These are phyloP conservation scores for Linum lewisii DNA, from an alignment of 345 rosid genomes.

Conservation along the genomic window DNA sequence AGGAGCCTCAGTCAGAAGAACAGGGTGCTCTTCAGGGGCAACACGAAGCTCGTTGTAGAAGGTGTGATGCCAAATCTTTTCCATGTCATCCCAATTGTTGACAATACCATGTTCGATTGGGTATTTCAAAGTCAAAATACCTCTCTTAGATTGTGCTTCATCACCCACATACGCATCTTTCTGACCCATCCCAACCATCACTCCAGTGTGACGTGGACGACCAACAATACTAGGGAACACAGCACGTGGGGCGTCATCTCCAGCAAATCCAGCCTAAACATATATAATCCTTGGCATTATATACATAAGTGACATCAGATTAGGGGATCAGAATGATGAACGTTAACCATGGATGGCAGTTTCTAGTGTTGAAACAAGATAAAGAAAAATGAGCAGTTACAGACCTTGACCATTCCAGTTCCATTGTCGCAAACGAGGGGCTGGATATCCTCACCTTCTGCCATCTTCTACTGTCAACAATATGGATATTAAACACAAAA, in stretches of 20 bases:
- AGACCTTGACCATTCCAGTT: constrained; percentile 4
- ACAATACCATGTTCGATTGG: neutral
- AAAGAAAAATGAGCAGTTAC: neutral
- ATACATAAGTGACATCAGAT: neutral
- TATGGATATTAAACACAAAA: too few relatives aligned
- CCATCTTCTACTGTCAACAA: neutral
- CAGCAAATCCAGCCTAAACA: constrained; percentile 3
- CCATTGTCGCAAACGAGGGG: constrained; percentile 6
- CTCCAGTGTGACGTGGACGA: constrained; percentile 6
- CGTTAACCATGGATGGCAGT: neutral
- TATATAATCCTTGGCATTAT: too few relatives aligned
- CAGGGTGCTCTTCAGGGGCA: neutral
- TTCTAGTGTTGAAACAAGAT: neutral
- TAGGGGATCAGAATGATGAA: neutral
- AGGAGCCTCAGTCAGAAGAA: neutral
- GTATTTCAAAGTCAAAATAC: neutral
- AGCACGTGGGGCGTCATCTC: constrained; percentile 3
- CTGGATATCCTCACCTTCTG: constrained; percentile 6
- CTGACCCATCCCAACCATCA: constrained; percentile 7
- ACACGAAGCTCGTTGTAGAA: neutral
- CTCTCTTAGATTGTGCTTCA: neutral
- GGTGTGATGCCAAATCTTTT: constrained; percentile 1
- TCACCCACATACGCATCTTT: neutral
- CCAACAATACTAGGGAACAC: constrained; percentile 8
- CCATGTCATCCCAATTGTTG: neutral